Evolutionary conservation across 176 grass and related monocot genomes (phyloP).

Genomic region (Musa itinerans): DNA sequence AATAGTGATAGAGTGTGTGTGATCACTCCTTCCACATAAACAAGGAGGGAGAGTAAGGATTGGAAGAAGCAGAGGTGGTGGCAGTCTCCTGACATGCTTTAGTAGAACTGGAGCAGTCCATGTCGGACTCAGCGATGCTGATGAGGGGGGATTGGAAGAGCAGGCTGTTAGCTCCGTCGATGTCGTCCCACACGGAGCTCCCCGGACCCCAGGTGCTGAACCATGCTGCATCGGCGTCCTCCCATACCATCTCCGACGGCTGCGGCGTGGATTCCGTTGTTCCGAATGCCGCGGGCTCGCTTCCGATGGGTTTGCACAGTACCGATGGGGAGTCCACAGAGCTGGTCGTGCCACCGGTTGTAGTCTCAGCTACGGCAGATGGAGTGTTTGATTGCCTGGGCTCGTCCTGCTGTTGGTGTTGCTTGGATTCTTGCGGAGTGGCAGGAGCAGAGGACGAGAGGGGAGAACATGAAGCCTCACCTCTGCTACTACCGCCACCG

Average conservation of each 20-base stretch:
- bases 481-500: conserved; percentile 31
- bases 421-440: conserved; percentile 25
- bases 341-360: no score
- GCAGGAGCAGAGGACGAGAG: conserved; percentile 33
- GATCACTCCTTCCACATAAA: conserved; percentile 46
- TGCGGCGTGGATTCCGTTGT: not conserved
- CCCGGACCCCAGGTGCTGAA: conserved; percentile 81
- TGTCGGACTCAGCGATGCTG: not conserved
- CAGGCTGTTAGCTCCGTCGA: conserved; percentile 69
- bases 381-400: no score
- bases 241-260: conserved; percentile 43
- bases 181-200: conserved; percentile 92
- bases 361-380: not conserved
- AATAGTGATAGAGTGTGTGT: not conserved
- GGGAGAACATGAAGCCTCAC: conserved; percentile 36
- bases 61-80: not conserved
- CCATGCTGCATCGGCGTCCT: conserved; percentile 74
- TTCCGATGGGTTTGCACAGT: no score
- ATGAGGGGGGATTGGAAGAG: conserved; percentile 49
- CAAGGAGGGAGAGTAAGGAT: conserved; percentile 18
- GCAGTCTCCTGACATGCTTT: not conserved
- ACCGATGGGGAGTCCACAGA: no score
- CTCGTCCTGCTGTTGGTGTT: conserved; percentile 1
- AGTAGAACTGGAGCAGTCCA: not conserved
- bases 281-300: not conserved